Evolutionary conservation across 1,284 basidiomycete species (phyloP).

Genomic region (Tilletia horrida): DNA sequence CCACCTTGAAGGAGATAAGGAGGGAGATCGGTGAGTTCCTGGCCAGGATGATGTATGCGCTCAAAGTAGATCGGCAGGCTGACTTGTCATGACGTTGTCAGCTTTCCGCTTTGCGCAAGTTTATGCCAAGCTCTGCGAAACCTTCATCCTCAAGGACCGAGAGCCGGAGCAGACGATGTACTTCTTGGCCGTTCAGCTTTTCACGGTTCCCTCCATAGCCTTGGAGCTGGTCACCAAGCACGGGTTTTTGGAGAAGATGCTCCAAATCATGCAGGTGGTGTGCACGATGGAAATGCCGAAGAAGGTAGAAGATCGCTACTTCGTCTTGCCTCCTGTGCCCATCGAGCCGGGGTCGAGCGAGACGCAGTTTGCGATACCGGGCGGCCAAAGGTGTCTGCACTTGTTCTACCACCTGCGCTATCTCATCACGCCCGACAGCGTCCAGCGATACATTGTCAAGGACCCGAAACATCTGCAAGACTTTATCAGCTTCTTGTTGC

Average conservation of each 20-base stretch:
- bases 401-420: constrained; percentile 53
- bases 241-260: constrained; percentile 38
- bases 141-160: constrained; percentile 50
- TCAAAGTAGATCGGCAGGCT: background rate
- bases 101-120: constrained; percentile 38
- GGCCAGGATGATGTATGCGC: background rate
- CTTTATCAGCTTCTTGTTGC: constrained; percentile 43
- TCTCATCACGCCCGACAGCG: constrained; percentile 44
- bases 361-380: constrained; percentile 39
- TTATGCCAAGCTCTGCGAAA: constrained; percentile 50
- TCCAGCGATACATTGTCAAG: constrained; percentile 42
- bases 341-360: background rate
- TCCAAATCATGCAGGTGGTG: constrained; percentile 45
- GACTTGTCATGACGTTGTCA: constrained; percentile 10
- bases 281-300: constrained; percentile 37
- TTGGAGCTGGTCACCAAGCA: constrained; percentile 40
- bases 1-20: constrained; percentile 73
- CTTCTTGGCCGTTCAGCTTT: constrained; percentile 53
- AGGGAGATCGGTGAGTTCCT: constrained; percentile 66
- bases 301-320: constrained; percentile 23
- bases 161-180: constrained; percentile 53
- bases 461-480: constrained; percentile 28
- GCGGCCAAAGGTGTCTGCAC: constrained; percentile 46
- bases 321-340: constrained; percentile 34
- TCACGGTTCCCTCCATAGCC: constrained; percentile 53